These are phyloP conservation scores for Claviceps fusiformis DNA, from an alignment of 2,329 filamentous ascomycete species.

Conservation along the genomic window DNA sequence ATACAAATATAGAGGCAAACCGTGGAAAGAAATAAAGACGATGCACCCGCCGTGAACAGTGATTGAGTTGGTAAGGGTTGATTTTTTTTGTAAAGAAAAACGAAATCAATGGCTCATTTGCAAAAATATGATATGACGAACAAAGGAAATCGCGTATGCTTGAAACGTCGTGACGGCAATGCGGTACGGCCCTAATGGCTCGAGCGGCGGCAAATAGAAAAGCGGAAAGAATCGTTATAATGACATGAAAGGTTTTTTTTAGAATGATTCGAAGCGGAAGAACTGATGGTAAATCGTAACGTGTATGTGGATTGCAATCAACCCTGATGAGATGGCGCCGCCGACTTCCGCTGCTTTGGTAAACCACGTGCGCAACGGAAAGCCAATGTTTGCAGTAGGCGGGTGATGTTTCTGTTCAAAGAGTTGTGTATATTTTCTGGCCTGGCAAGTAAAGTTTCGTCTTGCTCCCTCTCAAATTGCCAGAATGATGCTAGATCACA, in stretches of 20 bases:
- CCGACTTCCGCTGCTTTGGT: background rate
- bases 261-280: constrained; percentile 10
- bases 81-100: background rate
- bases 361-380: background rate
- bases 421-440: background rate
- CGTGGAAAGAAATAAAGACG: constrained; percentile 10
- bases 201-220: constrained; percentile 16
- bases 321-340: background rate
- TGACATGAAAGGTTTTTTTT: constrained; percentile 26
- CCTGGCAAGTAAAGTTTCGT: background rate
- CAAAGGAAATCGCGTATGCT: constrained; percentile 24
- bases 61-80: constrained; percentile 11
- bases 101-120: constrained; percentile 29
- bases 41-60: constrained; percentile 7
- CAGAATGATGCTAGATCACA: background rate
- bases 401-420: background rate
- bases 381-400: background rate
- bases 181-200: constrained; percentile 17
- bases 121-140: constrained; percentile 18
- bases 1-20: constrained; percentile 18
- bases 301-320: background rate
- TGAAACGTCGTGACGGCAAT: constrained; percentile 18
- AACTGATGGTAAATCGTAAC: constrained; percentile 10
- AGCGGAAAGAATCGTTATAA: constrained; percentile 28
- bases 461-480: background rate